Base-by-base conservation (phyloP, 2,329 filamentous ascomycete genomes). In the Xylariaceae sp. region DNA sequence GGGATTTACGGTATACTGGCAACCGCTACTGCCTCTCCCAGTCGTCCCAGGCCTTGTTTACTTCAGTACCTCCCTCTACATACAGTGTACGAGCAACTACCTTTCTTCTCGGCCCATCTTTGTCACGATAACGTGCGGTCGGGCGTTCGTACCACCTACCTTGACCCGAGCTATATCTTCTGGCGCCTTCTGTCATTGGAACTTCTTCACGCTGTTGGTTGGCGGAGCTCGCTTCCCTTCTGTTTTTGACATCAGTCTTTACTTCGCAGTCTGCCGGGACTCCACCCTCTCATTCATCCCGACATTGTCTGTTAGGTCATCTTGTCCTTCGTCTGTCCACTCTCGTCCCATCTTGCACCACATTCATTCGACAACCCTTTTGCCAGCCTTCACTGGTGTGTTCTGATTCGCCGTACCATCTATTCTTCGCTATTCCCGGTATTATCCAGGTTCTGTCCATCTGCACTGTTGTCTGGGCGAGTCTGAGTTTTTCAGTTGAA, bases 361-460 rank as follows among this genome's bases (percentile, higher is more conserved):
- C 40, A 32, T 38, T 36, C 37, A 35, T 48, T 38, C 43, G 30
- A 28, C 37, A 41, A 40, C 28, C n/a, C 30, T 34, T 29, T 42
- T 33, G 23, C 38, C 39, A 44, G 36, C n/a, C 26, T n/a, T 33
- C 28, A 26, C 38, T 34, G 33, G 41, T 31, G 23, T 31, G 38
- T 52, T 44, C 44, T n/a, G n/a, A 44, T 43, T 49, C 43, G 48
- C 36, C 42, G 41, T 42, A 50, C 38, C 29, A 56, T 57, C 49
- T 57, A 56, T 32, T 49, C 48, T 55, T 54, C 46, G 50, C 52
- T 53, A 53, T 54, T 24, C 43, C 51, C 47, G 48, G 47, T 51
- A 53, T 57, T 42, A 41, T 51, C 47, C 48, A 47, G 51, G 53
- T 57, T 42, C 59, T 50, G 52, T 50, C 44, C 47, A 56, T 56